A percentile compares a stretch with the other conserved stretches of the same genome.
These are phyloP conservation scores for Xylaria intraflava DNA, from an alignment of 495 filamentous ascomycete species.

Conservation along the genomic window DNA sequence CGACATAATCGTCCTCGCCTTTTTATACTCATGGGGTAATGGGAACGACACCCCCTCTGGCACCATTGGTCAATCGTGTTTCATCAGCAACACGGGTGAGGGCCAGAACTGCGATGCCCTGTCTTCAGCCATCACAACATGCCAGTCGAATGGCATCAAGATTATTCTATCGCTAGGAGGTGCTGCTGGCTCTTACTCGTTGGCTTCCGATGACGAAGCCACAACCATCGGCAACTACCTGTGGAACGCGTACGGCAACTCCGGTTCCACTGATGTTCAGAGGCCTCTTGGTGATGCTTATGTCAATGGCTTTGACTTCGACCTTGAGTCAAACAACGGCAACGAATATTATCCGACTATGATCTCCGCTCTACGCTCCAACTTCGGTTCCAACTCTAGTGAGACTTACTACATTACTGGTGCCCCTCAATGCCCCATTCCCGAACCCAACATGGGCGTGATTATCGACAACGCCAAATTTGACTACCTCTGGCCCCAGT, in stretches of 20 bases:
- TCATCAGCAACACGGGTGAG: conserved; percentile 25
- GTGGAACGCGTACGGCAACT: conserved; percentile 47
- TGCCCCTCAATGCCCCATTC: conserved; percentile 48
- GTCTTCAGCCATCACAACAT: conserved; percentile 37
- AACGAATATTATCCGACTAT: conserved; percentile 39
- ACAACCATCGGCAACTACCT: conserved; percentile 45
- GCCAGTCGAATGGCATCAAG: conserved; percentile 41
- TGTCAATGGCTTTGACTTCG: conserved; percentile 54
- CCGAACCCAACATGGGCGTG: conserved; percentile 44
- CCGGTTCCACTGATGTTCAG: conserved; percentile 22
- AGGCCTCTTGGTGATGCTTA: conserved; percentile 42
- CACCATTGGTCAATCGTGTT: conserved; percentile 35
- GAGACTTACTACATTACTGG: conserved; percentile 49
- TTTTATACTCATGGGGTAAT: conserved; percentile 39
- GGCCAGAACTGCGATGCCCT: conserved; percentile 41
- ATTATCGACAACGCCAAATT: conserved; percentile 34
- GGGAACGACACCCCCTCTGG: conserved; percentile 31
- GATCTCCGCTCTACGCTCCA: conserved; percentile 35
- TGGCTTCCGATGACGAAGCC: conserved; percentile 35
- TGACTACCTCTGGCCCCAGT: conserved; percentile 21
- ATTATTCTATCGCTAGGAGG: conserved; percentile 47
- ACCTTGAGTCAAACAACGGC: conserved; percentile 36
- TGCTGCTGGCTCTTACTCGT: conserved; percentile 27
- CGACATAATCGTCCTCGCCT: conserved; percentile 49
- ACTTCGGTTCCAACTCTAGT: conserved; percentile 30